Base-by-base conservation (phyloP, 495 filamentous ascomycete genomes). In the Echria macrotheca region DNA sequence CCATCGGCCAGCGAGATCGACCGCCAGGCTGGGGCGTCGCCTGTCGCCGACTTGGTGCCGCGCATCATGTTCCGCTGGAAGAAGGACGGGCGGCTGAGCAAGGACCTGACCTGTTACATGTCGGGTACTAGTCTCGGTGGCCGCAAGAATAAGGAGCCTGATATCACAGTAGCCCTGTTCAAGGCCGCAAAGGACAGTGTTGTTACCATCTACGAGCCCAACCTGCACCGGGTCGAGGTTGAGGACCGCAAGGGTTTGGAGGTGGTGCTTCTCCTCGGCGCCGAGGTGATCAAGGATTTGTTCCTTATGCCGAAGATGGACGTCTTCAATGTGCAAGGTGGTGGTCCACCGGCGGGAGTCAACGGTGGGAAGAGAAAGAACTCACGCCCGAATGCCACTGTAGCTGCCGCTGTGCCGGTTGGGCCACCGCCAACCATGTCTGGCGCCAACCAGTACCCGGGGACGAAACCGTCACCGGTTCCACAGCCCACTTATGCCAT, bases 211-310 rank as follows among this genome's bases (percentile, higher is more conserved):
- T 96, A 96, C 68, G 85, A 97, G 68, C 86, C 91, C 14, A 96
- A 97, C 60, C 71, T 97, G 22, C 83, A 84, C 37, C 75, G 93
- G 1, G 86, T 96, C 3, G 91, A 96, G 32, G 82, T 96, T 57
- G 91, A 97, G 63, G 93, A 98, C 66, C 80, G 84, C 49, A 98
- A 97, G 65, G 93, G 93, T 2, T 71, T 97, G 5, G 93, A 98
- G 66, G 75, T 97, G 1, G 86, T 91, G 0, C 64, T 97, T 3
- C 60, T 98, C n/a, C 72, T 98, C 4, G 75, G 83, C 21, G 85
- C 89, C 1, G 80, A 86, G 31, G 86, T 90, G 8, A 94, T 97
- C 53, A 81, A 85, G 19, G 93, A 97, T 52, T 77, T 96, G 14
- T 96, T 84, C 68, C 84, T 93, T 51, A 69, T 70, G 22, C 69